These are phyloP conservation scores for Chrysoporthe cubensis DNA, from an alignment of 2,329 filamentous ascomycete genomes.

Conservation along the genomic window DNA sequence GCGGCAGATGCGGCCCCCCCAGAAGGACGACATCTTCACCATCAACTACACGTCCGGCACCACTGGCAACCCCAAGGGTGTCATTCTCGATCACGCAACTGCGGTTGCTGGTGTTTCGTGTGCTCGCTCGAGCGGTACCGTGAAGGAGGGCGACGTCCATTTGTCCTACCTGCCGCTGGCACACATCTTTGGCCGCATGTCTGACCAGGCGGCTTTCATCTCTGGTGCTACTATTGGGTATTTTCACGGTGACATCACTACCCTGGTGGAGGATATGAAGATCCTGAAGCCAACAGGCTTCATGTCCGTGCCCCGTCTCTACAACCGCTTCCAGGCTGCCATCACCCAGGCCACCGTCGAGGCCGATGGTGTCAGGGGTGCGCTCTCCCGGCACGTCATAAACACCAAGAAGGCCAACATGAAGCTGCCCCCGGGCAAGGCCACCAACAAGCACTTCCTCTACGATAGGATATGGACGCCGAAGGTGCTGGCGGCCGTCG, in stretches of 20 bases:
- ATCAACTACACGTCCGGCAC: conserved; percentile 92
- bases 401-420: conserved; percentile 79
- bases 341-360: conserved; percentile 81
- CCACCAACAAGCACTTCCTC: conserved; percentile 77
- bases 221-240: conserved; percentile 80
- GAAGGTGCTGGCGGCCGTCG: conserved; percentile 83
- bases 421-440: conserved; percentile 70
- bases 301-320: conserved; percentile 87
- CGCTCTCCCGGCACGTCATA: conserved; percentile 79
- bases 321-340: conserved; percentile 84
- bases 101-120: conserved; percentile 74
- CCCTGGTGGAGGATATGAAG: conserved; percentile 90
- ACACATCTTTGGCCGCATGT: conserved; percentile 88
- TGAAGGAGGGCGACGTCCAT: conserved; percentile 61
- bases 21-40: conserved; percentile 77
- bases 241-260: conserved; percentile 88
- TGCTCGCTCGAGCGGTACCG: conserved; percentile 59
- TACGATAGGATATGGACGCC: conserved; percentile 90
- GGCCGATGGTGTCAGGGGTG: conserved; percentile 77
- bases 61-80: conserved; percentile 81
- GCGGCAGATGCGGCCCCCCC: conserved; percentile 71
- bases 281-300: conserved; percentile 80
- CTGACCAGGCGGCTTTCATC: conserved; percentile 76
- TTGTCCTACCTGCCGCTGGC: conserved; percentile 92
- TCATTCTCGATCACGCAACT: conserved; percentile 79